A percentile compares a stretch with the other conserved stretches of the same genome.
Evolutionary conservation across 257 asterid genomes (phyloP).

Genomic region (Prunella vulgaris): DNA sequence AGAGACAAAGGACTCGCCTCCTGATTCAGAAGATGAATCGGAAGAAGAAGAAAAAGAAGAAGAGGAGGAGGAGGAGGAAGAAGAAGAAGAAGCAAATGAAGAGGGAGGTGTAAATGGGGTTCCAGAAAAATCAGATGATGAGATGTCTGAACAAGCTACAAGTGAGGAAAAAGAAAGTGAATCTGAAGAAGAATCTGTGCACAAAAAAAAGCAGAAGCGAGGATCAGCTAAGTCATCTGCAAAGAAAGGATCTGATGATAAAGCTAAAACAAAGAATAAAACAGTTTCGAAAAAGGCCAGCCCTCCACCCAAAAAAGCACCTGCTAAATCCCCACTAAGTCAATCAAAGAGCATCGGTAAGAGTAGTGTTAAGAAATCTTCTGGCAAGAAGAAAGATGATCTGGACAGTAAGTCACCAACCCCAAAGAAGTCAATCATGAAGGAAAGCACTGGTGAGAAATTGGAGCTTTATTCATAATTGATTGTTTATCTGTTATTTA

Average conservation of each 20-base stretch:
- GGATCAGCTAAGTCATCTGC: constrained; percentile 40
- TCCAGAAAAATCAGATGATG: constrained; percentile 62
- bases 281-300: constrained; percentile 39
- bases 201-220: constrained; percentile 39
- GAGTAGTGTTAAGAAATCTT: constrained; percentile 39
- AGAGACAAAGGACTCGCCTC: constrained; percentile 31
- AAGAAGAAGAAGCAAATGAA: too few relatives aligned
- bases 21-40: constrained; percentile 61
- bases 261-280: constrained; percentile 46
- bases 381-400: constrained; percentile 37
- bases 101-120: constrained; percentile 43
- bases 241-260: constrained; percentile 45
- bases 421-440: constrained; percentile 32
- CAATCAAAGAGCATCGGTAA: constrained; percentile 35
- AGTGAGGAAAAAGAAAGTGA: constrained; percentile 56
- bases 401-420: constrained; percentile 2
- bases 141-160: constrained; percentile 43
- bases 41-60: constrained; percentile 55
- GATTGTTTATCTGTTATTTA: neutral
- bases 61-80: too few relatives aligned
- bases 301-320: constrained; percentile 45
- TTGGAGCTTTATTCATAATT: neutral
- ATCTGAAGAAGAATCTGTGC: constrained; percentile 42
- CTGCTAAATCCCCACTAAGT: constrained; percentile 41
- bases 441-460: constrained; percentile 59